Percentiles rank a stretch among this genome's conserved stretches.
Evolutionary conservation across 805 yeast genomes (phyloP).

Genomic region (Tetrapisispora iriomotensis): DNA sequence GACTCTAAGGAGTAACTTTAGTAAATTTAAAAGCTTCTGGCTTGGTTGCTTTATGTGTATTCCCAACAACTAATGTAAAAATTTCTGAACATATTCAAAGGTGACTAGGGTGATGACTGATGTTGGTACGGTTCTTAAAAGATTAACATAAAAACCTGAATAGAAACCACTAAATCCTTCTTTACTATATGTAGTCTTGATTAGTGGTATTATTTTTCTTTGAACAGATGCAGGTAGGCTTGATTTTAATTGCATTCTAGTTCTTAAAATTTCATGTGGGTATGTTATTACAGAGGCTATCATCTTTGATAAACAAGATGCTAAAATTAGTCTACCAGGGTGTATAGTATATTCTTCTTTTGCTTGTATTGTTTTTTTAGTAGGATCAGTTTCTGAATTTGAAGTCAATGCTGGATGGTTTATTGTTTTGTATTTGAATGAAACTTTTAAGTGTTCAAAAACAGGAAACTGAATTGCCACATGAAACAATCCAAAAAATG

Average conservation of each 20-base stretch:
- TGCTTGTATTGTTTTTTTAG: background rate
- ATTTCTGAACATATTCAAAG: conserved; percentile 68
- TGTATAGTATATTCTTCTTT: conserved; percentile 11
- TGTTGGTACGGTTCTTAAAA: conserved; percentile 88
- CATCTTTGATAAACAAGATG: conserved; percentile 79
- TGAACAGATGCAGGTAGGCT: conserved; percentile 22
- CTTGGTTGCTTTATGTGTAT: too few species aligned
- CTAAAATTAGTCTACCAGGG: conserved; percentile 41
- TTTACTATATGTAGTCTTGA: conserved; percentile 27
- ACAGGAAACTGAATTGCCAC: conserved; percentile 96
- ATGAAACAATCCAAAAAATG: conserved; percentile 80
- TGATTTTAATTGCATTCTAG: conserved; percentile 65
- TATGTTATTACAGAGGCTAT: conserved; percentile 81
- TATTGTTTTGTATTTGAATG: conserved; percentile 31
- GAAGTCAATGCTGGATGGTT: background rate
- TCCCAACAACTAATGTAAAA: too few species aligned
- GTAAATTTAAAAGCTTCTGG: too few species aligned
- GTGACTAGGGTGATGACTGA: conserved; percentile 91
- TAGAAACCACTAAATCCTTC: conserved; percentile 83
- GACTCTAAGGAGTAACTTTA: too few species aligned
- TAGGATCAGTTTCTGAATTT: too few species aligned
- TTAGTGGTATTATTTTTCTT: conserved; percentile 20
- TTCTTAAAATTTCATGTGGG: conserved; percentile 91
- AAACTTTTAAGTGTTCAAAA: conserved; percentile 68
- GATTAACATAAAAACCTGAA: conserved; percentile 77